Evolutionary conservation across 257 asterid species (phyloP).

Genomic region (Gynochthodes officinalis): DNA sequence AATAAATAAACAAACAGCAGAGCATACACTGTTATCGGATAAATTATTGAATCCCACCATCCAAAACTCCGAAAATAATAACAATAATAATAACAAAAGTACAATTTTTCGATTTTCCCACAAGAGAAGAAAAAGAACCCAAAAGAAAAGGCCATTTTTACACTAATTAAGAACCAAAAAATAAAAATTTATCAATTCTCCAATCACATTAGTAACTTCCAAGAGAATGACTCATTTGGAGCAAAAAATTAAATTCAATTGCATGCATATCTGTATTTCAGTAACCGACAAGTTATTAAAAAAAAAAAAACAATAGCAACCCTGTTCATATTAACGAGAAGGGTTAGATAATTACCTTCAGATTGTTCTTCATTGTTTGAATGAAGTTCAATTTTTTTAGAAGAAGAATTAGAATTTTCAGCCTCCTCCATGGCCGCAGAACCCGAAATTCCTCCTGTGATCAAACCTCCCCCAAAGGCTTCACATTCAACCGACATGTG

Average conservation of each 20-base stretch:
- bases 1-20: background rate
- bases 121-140: too few relatives aligned
- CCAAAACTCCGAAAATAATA: background rate
- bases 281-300: background rate
- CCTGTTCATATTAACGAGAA: background rate
- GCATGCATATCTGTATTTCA: background rate
- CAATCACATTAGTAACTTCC: background rate
- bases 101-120: background rate
- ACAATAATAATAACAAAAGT: too few relatives aligned
- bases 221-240: background rate
- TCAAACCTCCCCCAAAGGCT: background rate
- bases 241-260: background rate
- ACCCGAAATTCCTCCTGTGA: background rate
- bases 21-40: background rate
- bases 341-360: constrained; percentile 2
- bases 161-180: background rate
- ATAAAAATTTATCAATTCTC: too few relatives aligned
- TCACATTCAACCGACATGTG: background rate
- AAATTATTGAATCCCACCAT: background rate
- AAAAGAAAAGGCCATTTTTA: background rate
- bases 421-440: constrained; percentile 13
- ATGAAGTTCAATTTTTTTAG: background rate
- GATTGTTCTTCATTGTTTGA: background rate
- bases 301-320: background rate
- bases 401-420: constrained; percentile 1